Base-by-base conservation (phyloP, 306 rosid genomes). In the Pueraria montana region DNA sequence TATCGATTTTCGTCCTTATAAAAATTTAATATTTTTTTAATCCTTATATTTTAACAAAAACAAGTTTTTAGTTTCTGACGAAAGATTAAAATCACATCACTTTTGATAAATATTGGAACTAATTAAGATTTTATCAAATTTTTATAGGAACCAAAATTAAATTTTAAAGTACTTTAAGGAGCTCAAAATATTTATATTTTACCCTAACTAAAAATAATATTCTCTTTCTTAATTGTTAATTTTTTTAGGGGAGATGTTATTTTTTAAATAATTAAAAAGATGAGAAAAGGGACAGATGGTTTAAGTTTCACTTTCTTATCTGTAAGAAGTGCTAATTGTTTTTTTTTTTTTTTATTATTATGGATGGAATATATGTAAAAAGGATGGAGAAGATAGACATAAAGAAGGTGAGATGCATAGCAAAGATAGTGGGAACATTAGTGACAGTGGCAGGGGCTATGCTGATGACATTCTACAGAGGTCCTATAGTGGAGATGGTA, bases 391-490 rank as follows among this genome's bases (percentile, higher is more conserved):
- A 92, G 77, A 78, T 96, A 36, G 73, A 91, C 76, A 81, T 96
- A 70, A 96, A 90, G 89, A 90, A 81, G 62, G 64, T 92, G 61
- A 80, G 98, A 64, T 88, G 99, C 85, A 97, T 90, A 83, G 99
- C 98, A 3, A 96, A 96, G 85, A 36, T 92, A 4, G 75, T 85
- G 84, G 99, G 99, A 85, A 96, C 99, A 9, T 3, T 83, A n/a
- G 89, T 92, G 86, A 92, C 99, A 26, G 99, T 94, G 40, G 94
- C 76, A 2, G 99, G 99, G 64, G 99, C 97, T 16, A 90, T 96
- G 98, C 2, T 94, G 71, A 96, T 96, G 99, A 96, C 98, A 16
- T 71, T 96, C 49, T 96, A 96, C 92, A 94, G 88, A 86, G 99
- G 98, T 0, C 96, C 97, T 17, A 74, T 91, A 13, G 79, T 96